Evolutionary conservation across 106 monocot genomes (phyloP).

Genomic region (Dactylorhiza incarnata): DNA sequence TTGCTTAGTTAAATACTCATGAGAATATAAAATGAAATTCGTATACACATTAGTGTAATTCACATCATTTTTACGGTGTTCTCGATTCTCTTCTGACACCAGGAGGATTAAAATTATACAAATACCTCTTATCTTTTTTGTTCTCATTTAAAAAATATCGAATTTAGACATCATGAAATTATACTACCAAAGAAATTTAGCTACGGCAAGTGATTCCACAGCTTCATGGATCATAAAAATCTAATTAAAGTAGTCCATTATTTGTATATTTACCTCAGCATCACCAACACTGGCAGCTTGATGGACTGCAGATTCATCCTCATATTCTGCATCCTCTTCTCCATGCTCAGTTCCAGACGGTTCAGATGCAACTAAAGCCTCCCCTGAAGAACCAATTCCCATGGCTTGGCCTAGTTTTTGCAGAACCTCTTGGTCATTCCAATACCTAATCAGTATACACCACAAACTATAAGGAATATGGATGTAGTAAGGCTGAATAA

Average conservation of each 20-base stretch:
- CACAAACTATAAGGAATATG: constrained; percentile 1
- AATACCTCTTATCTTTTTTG: not conserved
- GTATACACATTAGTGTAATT: no score
- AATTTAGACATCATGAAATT: not conserved
- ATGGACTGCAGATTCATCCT: constrained; percentile 88
- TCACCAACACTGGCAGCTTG: constrained; percentile 87
- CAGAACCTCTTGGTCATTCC: constrained; percentile 85
- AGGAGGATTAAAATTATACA: not conserved
- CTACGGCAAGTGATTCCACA: not conserved
- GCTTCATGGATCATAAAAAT: not conserved
- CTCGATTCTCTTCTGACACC: no score
- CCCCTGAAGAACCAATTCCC: constrained; percentile 50
- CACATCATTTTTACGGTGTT: no score
- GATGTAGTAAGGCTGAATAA: not conserved
- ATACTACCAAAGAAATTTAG: not conserved
- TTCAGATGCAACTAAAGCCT: constrained; percentile 32
- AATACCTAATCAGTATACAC: constrained; percentile 44
- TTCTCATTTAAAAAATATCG: not conserved
- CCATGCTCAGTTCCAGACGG: constrained; percentile 44
- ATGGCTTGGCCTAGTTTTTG: constrained; percentile 82
- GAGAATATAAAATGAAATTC: no score
- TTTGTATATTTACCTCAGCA: constrained; percentile 52
- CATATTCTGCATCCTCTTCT: constrained; percentile 63
- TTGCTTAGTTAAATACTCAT: no score
- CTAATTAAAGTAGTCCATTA: not conserved